Conservation (phyloP, 345 rosid genomes). For the Boechera stricta region DNA sequence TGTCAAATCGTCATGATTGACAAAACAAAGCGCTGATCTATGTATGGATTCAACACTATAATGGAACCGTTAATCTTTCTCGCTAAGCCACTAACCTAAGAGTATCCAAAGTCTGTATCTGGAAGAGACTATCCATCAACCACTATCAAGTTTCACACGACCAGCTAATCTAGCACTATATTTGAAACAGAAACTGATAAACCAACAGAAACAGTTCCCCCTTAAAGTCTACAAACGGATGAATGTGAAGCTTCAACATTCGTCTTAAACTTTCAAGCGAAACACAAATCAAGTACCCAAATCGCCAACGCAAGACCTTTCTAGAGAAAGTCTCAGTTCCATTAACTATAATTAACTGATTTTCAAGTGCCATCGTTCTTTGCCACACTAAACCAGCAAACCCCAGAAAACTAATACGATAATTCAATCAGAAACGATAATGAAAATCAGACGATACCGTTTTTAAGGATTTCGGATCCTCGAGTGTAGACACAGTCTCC, state of each 20-base stretch:
- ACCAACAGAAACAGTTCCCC: conserved; percentile 2
- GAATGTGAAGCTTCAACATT: conserved; percentile 13
- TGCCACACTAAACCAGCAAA: conserved; percentile 15
- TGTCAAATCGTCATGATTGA: background rate
- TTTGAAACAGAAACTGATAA: background rate
- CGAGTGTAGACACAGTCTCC: conserved; percentile 63
- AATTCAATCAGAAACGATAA: background rate
- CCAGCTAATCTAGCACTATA: background rate
- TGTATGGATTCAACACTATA: conserved; percentile 4
- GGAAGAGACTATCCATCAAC: background rate
- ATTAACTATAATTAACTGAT: background rate
- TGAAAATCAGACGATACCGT: conserved; percentile 51
- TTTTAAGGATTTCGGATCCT: conserved; percentile 81
- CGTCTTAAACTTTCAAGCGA: background rate
- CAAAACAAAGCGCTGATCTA: background rate
- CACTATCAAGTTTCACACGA: background rate
- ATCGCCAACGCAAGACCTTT: background rate
- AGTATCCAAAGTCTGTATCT: background rate
- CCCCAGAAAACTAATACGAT: background rate
- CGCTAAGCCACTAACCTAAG: background rate
- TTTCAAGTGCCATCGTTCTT: background rate
- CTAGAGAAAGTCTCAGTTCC: background rate
- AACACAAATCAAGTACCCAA: background rate
- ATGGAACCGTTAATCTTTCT: background rate
- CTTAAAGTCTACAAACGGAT: background rate